A percentile compares a stretch with the other conserved stretches of the same genome.
Evolutionary conservation across 768 basidiomycete genomes (phyloP).

Genomic region (Postia placenta): DNA sequence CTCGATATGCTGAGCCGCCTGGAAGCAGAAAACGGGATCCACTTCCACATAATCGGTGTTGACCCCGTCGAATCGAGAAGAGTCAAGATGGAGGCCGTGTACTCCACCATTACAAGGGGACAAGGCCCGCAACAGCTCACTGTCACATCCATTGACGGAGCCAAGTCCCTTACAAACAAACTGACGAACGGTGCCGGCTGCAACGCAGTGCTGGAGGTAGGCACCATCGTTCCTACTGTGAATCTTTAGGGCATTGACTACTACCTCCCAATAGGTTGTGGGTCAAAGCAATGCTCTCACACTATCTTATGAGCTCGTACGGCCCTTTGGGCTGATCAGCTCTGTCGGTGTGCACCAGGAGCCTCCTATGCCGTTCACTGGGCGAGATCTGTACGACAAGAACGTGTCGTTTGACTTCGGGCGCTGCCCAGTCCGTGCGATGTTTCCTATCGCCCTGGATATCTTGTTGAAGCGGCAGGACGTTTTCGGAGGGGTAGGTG

Average conservation of each 20-base stretch:
- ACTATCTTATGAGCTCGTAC: conserved; percentile 64
- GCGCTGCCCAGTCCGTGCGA: conserved; percentile 71
- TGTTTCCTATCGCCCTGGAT: conserved; percentile 68
- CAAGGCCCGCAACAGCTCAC: conserved; percentile 43
- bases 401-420: conserved; percentile 80
- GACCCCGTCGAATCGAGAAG: conserved; percentile 55
- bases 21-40: conserved; percentile 20
- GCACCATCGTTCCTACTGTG: not conserved
- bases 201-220: conserved; percentile 67
- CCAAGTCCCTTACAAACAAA: conserved; percentile 38
- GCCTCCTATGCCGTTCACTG: conserved; percentile 48
- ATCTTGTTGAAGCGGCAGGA: conserved; percentile 65
- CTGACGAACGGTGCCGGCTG: conserved; percentile 58
- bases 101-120: conserved; percentile 40
- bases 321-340: conserved; percentile 68
- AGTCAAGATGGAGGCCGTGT: conserved; percentile 54
- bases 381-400: conserved; percentile 59
- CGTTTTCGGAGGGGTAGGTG: conserved; percentile 67
- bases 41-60: conserved; percentile 56
- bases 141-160: conserved; percentile 45
- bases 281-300: conserved; percentile 59
- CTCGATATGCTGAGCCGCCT: conserved; percentile 51
- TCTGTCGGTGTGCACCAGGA: conserved; percentile 71
- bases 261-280: conserved; percentile 48
- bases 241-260: no score